phyloP scores from a whole-genome alignment of 371 early-diverging fungal species.

The Mucor velutinosus region DNA sequence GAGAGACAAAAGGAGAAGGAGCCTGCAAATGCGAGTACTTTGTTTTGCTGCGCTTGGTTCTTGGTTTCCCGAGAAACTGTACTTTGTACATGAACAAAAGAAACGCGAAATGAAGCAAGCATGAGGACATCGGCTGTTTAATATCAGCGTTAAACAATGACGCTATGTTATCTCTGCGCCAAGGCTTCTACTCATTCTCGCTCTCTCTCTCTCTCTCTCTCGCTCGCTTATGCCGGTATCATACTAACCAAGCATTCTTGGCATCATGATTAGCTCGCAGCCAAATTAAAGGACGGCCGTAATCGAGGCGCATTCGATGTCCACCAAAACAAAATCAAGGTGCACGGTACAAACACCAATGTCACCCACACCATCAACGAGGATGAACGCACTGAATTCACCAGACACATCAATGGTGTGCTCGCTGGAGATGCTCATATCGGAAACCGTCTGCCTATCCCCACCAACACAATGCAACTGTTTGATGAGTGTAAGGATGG shows the following conservation, averaged over 20 bases:
- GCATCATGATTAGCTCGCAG: constrained; percentile 19
- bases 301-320: constrained; percentile 61
- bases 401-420: constrained; percentile 89
- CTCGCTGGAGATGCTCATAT: constrained; percentile 83
- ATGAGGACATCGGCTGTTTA: constrained; percentile 2
- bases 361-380: constrained; percentile 96
- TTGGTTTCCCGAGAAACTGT: not conserved
- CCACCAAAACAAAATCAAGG: constrained; percentile 81
- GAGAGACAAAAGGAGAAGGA: not conserved
- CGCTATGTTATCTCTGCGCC: not conserved
- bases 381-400: constrained; percentile 95
- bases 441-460: constrained; percentile 85
- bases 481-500: constrained; percentile 96
- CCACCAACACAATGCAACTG: constrained; percentile 90
- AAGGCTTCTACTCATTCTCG: not conserved
- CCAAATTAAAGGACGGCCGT: constrained; percentile 64
- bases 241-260: constrained; percentile 1
- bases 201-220: not conserved
- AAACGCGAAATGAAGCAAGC: constrained; percentile 7
- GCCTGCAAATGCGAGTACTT: not conserved
- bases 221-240: not conserved
- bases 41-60: not conserved
- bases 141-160: constrained; percentile 5
- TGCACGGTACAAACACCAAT: constrained; percentile 83
- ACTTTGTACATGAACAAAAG: too few species aligned